Percentiles rank a stretch among this genome's conserved stretches.
These are phyloP conservation scores for Periconia sp. DNA, from an alignment of 2,329 filamentous ascomycete genomes.

Conservation along the genomic window DNA sequence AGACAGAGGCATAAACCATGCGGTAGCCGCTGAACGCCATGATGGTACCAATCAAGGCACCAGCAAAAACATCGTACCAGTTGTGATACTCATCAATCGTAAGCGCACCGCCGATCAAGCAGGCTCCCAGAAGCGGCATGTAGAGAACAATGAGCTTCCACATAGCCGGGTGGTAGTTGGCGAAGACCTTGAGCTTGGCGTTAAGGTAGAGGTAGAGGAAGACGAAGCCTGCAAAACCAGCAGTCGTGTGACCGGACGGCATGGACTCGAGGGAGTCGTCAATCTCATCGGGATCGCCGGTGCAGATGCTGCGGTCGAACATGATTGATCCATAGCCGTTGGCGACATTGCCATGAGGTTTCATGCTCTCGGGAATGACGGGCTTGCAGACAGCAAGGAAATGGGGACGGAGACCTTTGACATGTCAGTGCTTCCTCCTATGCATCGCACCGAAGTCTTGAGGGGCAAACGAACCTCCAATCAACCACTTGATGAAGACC, in stretches of 20 bases:
- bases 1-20: constrained; percentile 71
- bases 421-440: neutral
- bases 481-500: constrained; percentile 77
- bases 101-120: constrained; percentile 70
- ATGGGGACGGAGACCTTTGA: constrained; percentile 59
- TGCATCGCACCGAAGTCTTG: neutral
- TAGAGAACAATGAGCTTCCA: constrained; percentile 74
- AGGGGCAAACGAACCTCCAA: constrained; percentile 66
- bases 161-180: constrained; percentile 74
- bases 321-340: constrained; percentile 67
- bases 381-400: constrained; percentile 75
- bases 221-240: constrained; percentile 74
- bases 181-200: constrained; percentile 77
- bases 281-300: constrained; percentile 67
- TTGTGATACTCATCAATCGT: constrained; percentile 77
- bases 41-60: constrained; percentile 67
- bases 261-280: constrained; percentile 74
- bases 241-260: constrained; percentile 75
- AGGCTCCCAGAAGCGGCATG: constrained; percentile 70
- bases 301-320: constrained; percentile 74
- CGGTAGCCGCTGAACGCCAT: constrained; percentile 71
- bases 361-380: constrained; percentile 52
- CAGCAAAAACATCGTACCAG: constrained; percentile 75
- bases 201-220: constrained; percentile 77
- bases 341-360: constrained; percentile 44